Conservation (phyloP, 1,284 basidiomycete species). For the Ustilago vetiveriae region DNA sequence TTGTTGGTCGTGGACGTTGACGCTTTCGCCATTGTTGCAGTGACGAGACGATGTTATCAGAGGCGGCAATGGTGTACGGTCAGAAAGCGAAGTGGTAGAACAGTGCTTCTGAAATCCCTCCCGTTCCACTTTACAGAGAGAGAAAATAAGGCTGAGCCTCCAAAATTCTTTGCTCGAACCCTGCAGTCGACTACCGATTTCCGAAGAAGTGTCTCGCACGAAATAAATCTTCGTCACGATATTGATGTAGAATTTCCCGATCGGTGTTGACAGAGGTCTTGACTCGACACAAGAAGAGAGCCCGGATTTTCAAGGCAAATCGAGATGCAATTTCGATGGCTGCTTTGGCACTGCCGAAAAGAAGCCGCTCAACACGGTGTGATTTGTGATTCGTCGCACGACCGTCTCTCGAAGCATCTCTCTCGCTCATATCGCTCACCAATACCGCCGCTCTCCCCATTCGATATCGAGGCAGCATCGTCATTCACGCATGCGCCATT, state of each 20-base stretch:
- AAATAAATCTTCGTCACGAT: neutral
- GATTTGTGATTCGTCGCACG: constrained; percentile 24
- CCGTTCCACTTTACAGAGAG: neutral
- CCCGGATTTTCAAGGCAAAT: too few species aligned
- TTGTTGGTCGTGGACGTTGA: constrained; percentile 14
- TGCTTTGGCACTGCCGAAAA: too few species aligned
- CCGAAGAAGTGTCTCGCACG: constrained; percentile 7
- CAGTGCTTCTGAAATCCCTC: too few species aligned
- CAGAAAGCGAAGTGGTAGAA: too few species aligned
- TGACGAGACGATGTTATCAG: too few species aligned
- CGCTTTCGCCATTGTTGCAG: constrained; percentile 29
- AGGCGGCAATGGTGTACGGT: too few species aligned
- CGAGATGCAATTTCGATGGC: neutral
- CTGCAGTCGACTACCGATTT: constrained; percentile 5
- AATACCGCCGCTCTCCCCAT: too few species aligned
- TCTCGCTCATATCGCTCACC: constrained; percentile 1
- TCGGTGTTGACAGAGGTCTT: neutral
- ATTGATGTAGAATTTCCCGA: constrained; percentile 1
- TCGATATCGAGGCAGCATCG: too few species aligned
- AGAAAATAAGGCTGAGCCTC: neutral
- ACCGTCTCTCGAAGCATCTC: constrained; percentile 32
- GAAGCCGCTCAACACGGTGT: too few species aligned
- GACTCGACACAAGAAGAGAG: neutral
- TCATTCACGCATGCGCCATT: too few species aligned
- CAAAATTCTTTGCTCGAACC: constrained; percentile 15